Conservation (phyloP, 2,329 filamentous ascomycete genomes). For the Sporothrix protearum region DNA sequence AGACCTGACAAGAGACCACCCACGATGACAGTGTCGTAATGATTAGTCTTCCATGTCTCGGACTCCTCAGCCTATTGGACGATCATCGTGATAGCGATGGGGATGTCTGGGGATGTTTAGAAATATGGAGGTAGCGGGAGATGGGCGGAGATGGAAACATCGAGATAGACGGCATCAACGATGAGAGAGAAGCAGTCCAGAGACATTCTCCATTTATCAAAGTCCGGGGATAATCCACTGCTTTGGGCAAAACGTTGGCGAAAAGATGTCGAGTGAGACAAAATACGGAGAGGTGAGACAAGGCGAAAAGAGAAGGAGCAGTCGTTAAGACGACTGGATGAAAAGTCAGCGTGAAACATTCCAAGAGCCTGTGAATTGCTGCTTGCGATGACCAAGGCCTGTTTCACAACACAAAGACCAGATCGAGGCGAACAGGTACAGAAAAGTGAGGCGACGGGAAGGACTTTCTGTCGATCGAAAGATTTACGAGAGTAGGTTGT, state of each 20-base stretch:
- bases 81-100: not conserved
- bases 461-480: not conserved
- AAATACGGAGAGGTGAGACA: not conserved
- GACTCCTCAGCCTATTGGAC: not conserved
- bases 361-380: not conserved
- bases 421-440: not conserved
- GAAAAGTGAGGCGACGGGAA: not conserved
- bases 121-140: not conserved
- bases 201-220: not conserved
- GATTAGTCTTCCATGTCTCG: conserved; percentile 1
- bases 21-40: not conserved
- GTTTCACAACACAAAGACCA: conserved; percentile 10
- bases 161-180: not conserved
- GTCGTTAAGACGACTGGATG: not conserved
- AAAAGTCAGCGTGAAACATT: not conserved
- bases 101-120: not conserved
- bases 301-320: not conserved
- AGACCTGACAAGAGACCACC: not conserved
- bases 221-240: conserved; percentile 7
- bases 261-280: conserved; percentile 3
- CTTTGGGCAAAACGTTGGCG: conserved; percentile 1
- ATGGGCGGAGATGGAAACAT: not conserved
- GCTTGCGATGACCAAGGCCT: conserved; percentile 9
- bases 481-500: not conserved
- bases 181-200: not conserved